Base-by-base conservation (phyloP, 495 filamentous ascomycete species). In the Neurospora sp. region DNA sequence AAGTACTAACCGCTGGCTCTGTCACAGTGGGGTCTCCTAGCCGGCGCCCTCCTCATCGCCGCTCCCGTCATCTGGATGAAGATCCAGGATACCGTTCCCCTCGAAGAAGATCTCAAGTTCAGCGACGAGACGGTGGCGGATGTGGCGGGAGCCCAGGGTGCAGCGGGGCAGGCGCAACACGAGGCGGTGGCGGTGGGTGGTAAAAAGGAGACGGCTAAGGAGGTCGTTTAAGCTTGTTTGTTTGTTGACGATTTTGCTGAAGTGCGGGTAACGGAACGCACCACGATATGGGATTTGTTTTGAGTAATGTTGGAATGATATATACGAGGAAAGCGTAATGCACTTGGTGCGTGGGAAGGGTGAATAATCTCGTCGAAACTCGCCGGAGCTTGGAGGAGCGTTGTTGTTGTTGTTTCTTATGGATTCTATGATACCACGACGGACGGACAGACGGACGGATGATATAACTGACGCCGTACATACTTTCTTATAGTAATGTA, bases 61-160 rank as follows among this genome's bases (percentile, higher is more conserved):
- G 85, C 89, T 0, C 93, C 94, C 0, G 89, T 97, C 69, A 90
- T 97, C 79, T 90, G 91, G 79, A 80, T 90, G 78, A 92, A 90
- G 83, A 89, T 97, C 78, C 89, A 91, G 80, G 92, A 96, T 48
- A 89, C 87, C 54, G 88, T 90, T 11, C 79, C 86, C 6, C 75
- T 96, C 12, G 92, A 94, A 79, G 88, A 92, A 69, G 94, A 97
- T 82, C 83, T 97, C 39, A 90, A 89, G 76, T 94, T 93, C 82
- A 92, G 90, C 48, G 93, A 95, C 75, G 92, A 94, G 86, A 95
- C 91, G 0, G 75, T 86, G 4, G 87, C 86, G 72, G 92, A 94
- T 76, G 91, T 94, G 2, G 77, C 73, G 4, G 74, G 70, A 12
- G 35, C 69, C 7, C n/a, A 72, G 23, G 39, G 42, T 0, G 66